phyloP scores from a whole-genome alignment of 768 basidiomycete genomes.

The Boletus pseudo-olivaceus region DNA sequence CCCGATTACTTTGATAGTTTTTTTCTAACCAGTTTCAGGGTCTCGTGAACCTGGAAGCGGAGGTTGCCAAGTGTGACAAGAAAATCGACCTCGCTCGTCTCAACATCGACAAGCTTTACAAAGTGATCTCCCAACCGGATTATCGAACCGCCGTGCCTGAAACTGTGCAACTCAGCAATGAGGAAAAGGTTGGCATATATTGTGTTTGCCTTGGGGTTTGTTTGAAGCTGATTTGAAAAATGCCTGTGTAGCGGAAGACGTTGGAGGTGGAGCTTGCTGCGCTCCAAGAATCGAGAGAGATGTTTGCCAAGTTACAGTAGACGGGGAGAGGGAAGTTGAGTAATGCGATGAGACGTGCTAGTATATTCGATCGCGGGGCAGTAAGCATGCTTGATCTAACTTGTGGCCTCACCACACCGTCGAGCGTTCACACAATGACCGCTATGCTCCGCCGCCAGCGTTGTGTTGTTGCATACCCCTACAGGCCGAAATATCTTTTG shows the following conservation, averaged over 20 bases:
- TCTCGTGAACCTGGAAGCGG: conserved; percentile 82
- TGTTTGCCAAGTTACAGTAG: conserved; percentile 69
- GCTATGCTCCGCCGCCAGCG: no score
- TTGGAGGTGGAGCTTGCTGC: conserved; percentile 78
- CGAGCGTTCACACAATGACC: no score
- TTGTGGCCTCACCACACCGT: not conserved
- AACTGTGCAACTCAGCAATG: conserved; percentile 67
- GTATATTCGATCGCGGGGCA: not conserved
- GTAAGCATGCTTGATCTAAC: not conserved
- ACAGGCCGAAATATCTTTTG: no score
- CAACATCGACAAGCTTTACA: conserved; percentile 73
- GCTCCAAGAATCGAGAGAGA: conserved; percentile 64
- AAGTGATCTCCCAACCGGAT: conserved; percentile 66
- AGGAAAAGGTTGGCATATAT: conserved; percentile 63
- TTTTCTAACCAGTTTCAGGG: conserved; percentile 48
- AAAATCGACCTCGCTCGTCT: conserved; percentile 71
- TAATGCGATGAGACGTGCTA: not conserved
- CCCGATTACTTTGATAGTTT: not conserved
- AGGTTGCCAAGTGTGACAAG: conserved; percentile 88
- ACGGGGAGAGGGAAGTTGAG: not conserved
- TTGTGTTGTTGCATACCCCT: no score
- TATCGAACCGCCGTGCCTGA: conserved; percentile 80
- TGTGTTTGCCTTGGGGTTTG: not conserved
- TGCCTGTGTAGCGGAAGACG: conserved; percentile 25
- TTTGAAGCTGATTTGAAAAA: not conserved